Evolutionary conservation across 495 filamentous ascomycete genomes (phyloP).

Genomic region (Letharia lupina): DNA sequence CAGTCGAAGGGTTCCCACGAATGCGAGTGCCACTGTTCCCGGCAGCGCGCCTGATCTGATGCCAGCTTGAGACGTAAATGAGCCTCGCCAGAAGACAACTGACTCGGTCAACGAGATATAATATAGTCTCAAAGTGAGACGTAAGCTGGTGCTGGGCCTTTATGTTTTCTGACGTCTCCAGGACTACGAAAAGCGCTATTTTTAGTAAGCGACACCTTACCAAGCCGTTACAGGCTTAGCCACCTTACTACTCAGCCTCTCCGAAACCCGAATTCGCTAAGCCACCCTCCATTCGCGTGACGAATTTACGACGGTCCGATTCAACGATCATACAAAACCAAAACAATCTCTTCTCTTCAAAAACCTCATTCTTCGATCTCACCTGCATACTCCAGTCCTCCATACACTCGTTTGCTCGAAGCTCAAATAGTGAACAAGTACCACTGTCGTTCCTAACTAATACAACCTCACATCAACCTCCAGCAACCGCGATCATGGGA

Average conservation of each 20-base stretch:
- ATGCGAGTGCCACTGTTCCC: background rate
- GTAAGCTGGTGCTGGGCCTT: no score
- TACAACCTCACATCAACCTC: background rate
- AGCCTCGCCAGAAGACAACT: no score
- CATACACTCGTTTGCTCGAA: conserved; percentile 1
- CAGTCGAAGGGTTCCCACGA: no score
- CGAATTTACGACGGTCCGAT: background rate
- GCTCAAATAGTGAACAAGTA: background rate
- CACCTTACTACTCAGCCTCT: background rate
- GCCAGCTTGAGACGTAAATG: no score
- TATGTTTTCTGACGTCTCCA: background rate
- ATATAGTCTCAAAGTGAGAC: no score
- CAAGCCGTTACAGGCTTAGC: conserved; percentile 3
- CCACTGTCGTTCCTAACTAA: background rate
- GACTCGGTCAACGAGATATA: no score
- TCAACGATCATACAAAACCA: background rate
- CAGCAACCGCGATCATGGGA: conserved; percentile 47
- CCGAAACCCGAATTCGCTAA: background rate
- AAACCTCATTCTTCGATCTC: background rate
- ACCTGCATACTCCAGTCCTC: background rate
- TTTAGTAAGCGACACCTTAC: background rate
- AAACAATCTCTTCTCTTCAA: background rate
- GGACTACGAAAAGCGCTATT: background rate
- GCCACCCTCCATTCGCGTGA: background rate
- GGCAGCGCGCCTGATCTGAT: no score